Conservation (phyloP, 2,329 filamentous ascomycete genomes). For the Aureobasidium melanogenum region DNA sequence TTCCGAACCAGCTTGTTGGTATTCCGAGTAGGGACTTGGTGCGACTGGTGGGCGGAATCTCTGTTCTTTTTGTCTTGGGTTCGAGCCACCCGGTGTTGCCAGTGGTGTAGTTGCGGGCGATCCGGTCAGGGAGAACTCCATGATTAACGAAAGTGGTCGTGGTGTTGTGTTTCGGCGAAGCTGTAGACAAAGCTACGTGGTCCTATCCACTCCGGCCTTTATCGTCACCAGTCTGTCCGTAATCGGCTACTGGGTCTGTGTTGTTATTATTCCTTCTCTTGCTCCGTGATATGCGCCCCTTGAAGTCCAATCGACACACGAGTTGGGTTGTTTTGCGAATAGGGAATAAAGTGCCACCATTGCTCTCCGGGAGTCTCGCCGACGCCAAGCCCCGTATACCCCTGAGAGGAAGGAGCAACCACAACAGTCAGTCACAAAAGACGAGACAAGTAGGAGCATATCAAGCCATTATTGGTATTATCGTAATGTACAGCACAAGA, state of each 20-base stretch:
- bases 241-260: not conserved
- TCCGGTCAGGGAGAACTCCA: constrained; percentile 4
- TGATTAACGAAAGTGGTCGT: not conserved
- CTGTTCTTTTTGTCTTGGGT: not conserved
- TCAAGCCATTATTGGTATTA: not conserved
- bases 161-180: not conserved
- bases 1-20: constrained; percentile 33
- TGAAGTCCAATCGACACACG: not conserved
- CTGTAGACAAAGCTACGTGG: constrained; percentile 9
- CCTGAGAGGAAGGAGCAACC: constrained; percentile 1
- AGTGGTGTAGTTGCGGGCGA: not conserved
- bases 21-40: constrained; percentile 23
- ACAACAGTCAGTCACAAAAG: not conserved
- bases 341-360: not conserved
- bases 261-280: not conserved
- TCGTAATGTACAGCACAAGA: not conserved
- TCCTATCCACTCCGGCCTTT: not conserved
- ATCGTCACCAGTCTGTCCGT: not conserved
- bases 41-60: not conserved
- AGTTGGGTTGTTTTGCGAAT: not conserved
- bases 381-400: constrained; percentile 1
- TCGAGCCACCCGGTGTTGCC: not conserved
- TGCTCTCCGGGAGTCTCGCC: constrained; percentile 3
- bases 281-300: not conserved
- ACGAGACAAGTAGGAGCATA: not conserved